Base-by-base conservation (phyloP, 805 yeast genomes). In the Candida suzukii region DNA sequence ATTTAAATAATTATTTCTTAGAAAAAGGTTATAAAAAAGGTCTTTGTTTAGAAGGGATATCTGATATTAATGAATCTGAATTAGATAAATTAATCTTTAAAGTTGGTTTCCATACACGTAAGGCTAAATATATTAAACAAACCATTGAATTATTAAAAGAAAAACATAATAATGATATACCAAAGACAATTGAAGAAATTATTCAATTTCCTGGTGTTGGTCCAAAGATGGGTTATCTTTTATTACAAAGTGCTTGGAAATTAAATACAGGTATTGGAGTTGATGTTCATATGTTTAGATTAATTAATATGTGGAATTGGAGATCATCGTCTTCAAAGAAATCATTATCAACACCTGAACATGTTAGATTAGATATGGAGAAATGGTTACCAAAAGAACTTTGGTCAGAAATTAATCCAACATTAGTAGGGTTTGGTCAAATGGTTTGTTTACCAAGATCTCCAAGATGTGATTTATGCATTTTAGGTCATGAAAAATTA, bases 381-480 rank as follows among this genome's bases (percentile, higher is more conserved):
- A 58, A 65, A 20, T 85, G 95, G 93, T 62, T 90, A 11, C 90
- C 95, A 0, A 60, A 55, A 36, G 77, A 77, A 27, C 69, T 76
- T 36, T 90, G 98, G 98, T 67, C 70, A 11, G 95, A 86, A 42
- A 78, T 91, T 32, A 90, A 90, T 57, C 95, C 95, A 1, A 59
- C 83, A 10, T 60, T 91, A 7, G 98, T 90, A 9, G 97, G 98
- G 4, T 90, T 88, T 67, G 98, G 98, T 12, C 98, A 90, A 58
- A 80, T 82, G 0, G 73, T 90, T 3, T 90, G 97, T 56, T 72
- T 78, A 10, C 84, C 95, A 0, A 70, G 81, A 41, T 79, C 80
- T 4, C 58, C 72, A 12, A 70, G 83, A 46, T 88, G 96, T 60
- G 90, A 82, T 52, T 48, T 81, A 7, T 88, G 96, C 51, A 53